phyloP scores from a whole-genome alignment of 371 early-diverging fungal genomes.

The Mucor racemosus region DNA sequence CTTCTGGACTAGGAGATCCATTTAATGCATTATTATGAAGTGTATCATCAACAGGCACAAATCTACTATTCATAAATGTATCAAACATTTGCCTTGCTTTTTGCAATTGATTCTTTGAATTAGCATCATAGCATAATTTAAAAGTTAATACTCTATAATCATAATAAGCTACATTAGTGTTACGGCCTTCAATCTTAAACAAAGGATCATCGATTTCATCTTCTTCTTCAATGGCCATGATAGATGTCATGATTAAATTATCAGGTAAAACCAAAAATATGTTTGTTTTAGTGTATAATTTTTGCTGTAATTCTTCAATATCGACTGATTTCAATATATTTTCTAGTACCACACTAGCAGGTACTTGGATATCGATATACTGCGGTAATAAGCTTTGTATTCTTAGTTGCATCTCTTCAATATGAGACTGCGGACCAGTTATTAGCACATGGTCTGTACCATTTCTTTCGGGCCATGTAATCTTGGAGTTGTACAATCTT shows the following conservation, averaged over 20 bases:
- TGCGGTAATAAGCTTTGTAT: slow-evolving; percentile 30
- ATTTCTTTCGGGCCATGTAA: slow-evolving; percentile 32
- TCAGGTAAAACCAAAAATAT: slow-evolving; percentile 28
- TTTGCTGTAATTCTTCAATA: slow-evolving; percentile 25
- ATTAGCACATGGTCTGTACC: slow-evolving; percentile 31
- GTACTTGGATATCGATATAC: slow-evolving; percentile 22
- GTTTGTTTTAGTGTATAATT: slow-evolving; percentile 15
- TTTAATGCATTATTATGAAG: slow-evolving; percentile 21
- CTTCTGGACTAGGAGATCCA: slow-evolving; percentile 28
- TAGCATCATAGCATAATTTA: slow-evolving; percentile 23
- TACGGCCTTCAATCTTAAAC: slow-evolving; percentile 19
- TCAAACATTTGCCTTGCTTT: slow-evolving; percentile 28
- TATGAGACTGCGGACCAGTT: slow-evolving; percentile 30
- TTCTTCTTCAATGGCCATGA: not conserved
- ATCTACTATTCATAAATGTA: slow-evolving; percentile 25
- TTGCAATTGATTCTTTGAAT: slow-evolving; percentile 16
- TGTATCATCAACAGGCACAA: slow-evolving; percentile 32
- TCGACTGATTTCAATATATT: slow-evolving; percentile 21
- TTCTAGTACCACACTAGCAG: slow-evolving; percentile 32
- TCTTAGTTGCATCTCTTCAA: slow-evolving; percentile 28
- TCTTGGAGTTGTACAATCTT: slow-evolving; percentile 27
- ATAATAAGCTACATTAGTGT: not conserved
- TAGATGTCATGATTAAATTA: slow-evolving; percentile 3
- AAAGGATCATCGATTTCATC: not conserved
- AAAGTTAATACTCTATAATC: slow-evolving; percentile 26